phyloP scores from a whole-genome alignment of 1,284 basidiomycete genomes.

The Puccinia coronata region DNA sequence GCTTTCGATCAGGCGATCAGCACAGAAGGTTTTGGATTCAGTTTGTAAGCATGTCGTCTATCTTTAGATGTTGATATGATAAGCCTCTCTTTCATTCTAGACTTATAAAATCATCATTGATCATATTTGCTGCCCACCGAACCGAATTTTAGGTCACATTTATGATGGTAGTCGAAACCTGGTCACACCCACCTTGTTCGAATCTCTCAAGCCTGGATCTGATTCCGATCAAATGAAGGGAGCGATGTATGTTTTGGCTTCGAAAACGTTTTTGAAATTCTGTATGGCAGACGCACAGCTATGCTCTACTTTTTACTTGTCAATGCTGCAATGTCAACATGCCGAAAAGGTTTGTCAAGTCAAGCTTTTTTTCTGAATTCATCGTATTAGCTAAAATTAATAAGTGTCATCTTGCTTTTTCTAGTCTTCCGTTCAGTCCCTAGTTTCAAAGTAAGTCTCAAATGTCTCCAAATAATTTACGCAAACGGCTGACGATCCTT shows the following conservation, averaged over 20 bases:
- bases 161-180: constrained; percentile 37
- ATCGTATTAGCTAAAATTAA: constrained; percentile 11
- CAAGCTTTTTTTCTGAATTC: background rate
- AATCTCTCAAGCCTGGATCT: constrained; percentile 63
- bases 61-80: too few relatives aligned
- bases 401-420: background rate
- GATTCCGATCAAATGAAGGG: constrained; percentile 95
- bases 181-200: constrained; percentile 6
- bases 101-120: background rate
- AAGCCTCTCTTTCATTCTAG: background rate
- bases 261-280: constrained; percentile 69
- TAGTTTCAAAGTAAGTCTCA: constrained; percentile 63
- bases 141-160: background rate
- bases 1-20: constrained; percentile 37
- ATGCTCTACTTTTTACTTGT: constrained; percentile 68
- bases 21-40: constrained; percentile 36
- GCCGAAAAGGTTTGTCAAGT: constrained; percentile 74
- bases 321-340: constrained; percentile 80
- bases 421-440: constrained; percentile 77
- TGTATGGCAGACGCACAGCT: constrained; percentile 68
- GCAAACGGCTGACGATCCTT: constrained; percentile 49
- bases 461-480: constrained; percentile 57
- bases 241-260: constrained; percentile 81
- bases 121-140: background rate
- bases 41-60: constrained; percentile 12